phyloP scores from a whole-genome alignment of 2,329 filamentous ascomycete species.

The Monilinia fructicola region DNA sequence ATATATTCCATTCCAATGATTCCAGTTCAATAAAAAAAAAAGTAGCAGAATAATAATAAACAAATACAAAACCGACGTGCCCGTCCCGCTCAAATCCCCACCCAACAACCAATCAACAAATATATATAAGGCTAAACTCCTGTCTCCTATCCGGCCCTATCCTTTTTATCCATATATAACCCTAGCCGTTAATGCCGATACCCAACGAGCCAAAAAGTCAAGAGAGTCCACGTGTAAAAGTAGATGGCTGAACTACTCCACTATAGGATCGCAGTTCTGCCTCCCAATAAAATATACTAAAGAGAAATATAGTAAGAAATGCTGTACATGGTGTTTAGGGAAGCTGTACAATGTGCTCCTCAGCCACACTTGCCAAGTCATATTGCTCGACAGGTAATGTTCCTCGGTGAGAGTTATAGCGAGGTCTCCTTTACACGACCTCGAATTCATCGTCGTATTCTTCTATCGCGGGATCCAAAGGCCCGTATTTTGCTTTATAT shows the following conservation, averaged over 20 bases:
- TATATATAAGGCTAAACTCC: constrained; percentile 14
- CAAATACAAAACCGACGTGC: neutral
- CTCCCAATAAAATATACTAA: constrained; percentile 21
- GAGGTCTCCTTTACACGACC: neutral
- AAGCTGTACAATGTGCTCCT: constrained; percentile 14
- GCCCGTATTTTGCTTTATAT: constrained; percentile 49
- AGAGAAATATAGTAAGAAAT: constrained; percentile 17
- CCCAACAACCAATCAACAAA: constrained; percentile 9
- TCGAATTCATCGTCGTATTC: constrained; percentile 21
- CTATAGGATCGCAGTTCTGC: constrained; percentile 4
- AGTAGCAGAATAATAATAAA: constrained; percentile 4
- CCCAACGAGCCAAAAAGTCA: constrained; percentile 18
- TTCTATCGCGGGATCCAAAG: neutral
- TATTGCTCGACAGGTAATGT: neutral
- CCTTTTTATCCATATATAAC: constrained; percentile 23
- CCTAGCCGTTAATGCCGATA: constrained; percentile 17
- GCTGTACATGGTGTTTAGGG: constrained; percentile 15
- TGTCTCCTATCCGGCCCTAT: constrained; percentile 11
- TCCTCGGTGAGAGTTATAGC: neutral
- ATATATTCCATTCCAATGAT: constrained; percentile 11
- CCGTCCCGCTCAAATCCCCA: neutral
- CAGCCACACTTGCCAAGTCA: constrained; percentile 10
- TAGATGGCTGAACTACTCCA: constrained; percentile 4
- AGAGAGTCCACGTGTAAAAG: constrained; percentile 11
- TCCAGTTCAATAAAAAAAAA: constrained; percentile 5